Base-by-base conservation (phyloP, 495 filamentous ascomycete genomes). In the Hypoxylon perforatum region DNA sequence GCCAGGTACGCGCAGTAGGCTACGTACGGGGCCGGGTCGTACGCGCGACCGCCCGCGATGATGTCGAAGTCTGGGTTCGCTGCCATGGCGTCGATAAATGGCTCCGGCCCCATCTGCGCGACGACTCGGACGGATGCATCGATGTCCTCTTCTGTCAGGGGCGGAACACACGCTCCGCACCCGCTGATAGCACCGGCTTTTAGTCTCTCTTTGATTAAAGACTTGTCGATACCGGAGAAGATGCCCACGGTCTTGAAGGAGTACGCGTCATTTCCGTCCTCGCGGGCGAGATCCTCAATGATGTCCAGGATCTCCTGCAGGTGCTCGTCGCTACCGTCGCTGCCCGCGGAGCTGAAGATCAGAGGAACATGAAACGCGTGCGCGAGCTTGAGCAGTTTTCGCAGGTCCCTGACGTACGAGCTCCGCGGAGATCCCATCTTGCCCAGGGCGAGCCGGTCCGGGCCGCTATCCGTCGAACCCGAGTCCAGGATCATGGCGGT, bases 391-490 rank as follows among this genome's bases (percentile, higher is more conserved):
- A 84, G 51, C 8, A 84, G 53, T 12, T 73, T 75, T 6, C 50
- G 68, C 0, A 85, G 69, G 39, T 85, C 83, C 25, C 78, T 57
- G 10, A 69, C 60, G 60, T 84, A 84, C 0, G 76, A 54, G 1
- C 70, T 63, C 12, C 78, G 72, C 0, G 73, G 73, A 1, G 39
- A 57, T 2, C 77, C 78, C 64, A 76, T 76, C 11, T 52, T 59
- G 3, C 75, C 75, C n/a, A 81, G 55, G 8, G 75, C 83, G 1
- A 85, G 75, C 58, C 80, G 80, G 6, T 69, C 72, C 0, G 83
- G 82, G 1, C 83, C 83, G 18, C 73, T 68, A 59, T 85, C 82
- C 0, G 81, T 85, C 2, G 80, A 83, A 1, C 82, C 82, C 39
- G 75, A 76, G 62, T 85, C 83, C 8, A 82, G 59, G 15, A 85